Evolutionary conservation across 805 yeast species (phyloP).

Genomic region (Lachancea thermotolerans): DNA sequence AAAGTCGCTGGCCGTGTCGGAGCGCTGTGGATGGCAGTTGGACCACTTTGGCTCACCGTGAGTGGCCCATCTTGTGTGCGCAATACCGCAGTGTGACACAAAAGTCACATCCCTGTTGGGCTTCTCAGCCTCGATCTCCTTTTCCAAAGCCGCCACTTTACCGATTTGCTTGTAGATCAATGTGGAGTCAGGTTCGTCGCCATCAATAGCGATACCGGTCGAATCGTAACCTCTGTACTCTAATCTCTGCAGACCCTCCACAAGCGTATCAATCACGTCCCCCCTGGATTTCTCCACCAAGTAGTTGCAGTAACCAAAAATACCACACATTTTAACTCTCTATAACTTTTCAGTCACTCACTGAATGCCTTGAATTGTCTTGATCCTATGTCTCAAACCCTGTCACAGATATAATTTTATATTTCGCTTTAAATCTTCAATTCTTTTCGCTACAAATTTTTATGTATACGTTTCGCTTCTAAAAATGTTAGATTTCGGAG

Average conservation of each 20-base stretch:
- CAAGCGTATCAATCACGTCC: slow-evolving; percentile 80
- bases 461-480: neutral
- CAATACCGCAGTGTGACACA: slow-evolving; percentile 88
- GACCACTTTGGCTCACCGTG: slow-evolving; percentile 85
- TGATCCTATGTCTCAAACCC: neutral
- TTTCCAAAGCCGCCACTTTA: slow-evolving; percentile 76
- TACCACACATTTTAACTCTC: slow-evolving; percentile 59
- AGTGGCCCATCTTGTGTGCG: slow-evolving; percentile 99
- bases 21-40: slow-evolving; percentile 95
- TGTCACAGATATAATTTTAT: neutral
- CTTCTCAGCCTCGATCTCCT: slow-evolving; percentile 46
- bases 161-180: slow-evolving; percentile 80
- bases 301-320: slow-evolving; percentile 95
- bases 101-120: slow-evolving; percentile 59
- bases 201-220: slow-evolving; percentile 93
- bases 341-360: neutral
- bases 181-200: slow-evolving; percentile 67
- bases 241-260: slow-evolving; percentile 80
- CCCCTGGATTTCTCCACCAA: slow-evolving; percentile 88
- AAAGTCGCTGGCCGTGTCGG: slow-evolving; percentile 77
- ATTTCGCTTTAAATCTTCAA: neutral
- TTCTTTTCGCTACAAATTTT: neutral
- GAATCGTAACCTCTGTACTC: slow-evolving; percentile 99
- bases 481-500: neutral
- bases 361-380: neutral